These are phyloP conservation scores for Neurospora sp. DNA, from an alignment of 495 filamentous ascomycete species.

Conservation along the genomic window DNA sequence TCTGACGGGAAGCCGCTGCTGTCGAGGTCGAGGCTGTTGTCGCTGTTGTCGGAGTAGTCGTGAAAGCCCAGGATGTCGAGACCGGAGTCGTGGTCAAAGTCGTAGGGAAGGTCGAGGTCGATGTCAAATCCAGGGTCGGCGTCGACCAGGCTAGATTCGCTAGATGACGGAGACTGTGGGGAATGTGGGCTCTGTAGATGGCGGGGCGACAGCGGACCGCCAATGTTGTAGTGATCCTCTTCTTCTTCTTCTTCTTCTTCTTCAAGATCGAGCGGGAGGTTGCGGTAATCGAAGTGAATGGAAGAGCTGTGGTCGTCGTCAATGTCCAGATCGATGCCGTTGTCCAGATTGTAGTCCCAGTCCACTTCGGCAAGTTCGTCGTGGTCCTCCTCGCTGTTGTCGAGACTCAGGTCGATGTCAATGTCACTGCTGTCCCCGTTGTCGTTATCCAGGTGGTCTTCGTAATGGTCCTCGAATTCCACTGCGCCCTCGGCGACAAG, in stretches of 20 bases:
- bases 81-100: neutral
- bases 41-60: neutral
- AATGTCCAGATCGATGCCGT: neutral
- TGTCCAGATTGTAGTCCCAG: neutral
- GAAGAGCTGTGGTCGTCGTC: neutral
- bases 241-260: neutral
- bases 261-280: neutral
- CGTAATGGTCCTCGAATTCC: neutral
- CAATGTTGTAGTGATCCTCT: neutral
- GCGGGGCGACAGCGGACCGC: neutral
- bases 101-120: neutral
- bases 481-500: neutral
- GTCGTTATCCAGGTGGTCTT: neutral
- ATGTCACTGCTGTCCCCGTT: neutral
- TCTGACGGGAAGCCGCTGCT: neutral
- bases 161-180: neutral
- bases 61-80: neutral
- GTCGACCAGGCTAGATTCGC: neutral
- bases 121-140: constrained; percentile 1
- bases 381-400: neutral
- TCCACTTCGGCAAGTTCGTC: neutral
- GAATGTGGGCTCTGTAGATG: neutral
- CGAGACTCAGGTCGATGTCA: neutral
- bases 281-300: neutral
- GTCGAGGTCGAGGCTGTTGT: neutral